Conservation (phyloP, 371 early-diverging fungal species). For the Saksenaea vasiformis region DNA sequence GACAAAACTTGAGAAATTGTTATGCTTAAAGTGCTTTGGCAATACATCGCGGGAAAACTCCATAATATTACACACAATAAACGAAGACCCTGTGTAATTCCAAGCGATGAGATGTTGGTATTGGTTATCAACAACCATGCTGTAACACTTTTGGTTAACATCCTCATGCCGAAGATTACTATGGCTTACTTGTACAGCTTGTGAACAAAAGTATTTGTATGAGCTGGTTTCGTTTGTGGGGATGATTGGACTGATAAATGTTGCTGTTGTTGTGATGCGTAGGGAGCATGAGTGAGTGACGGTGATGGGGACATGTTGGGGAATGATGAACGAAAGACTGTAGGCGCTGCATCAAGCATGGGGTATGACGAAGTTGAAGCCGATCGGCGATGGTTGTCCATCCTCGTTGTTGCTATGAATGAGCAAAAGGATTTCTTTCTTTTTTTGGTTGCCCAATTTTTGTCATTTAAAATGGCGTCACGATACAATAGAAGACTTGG, state of each 20-base stretch:
- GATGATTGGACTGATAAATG: constrained; percentile 28
- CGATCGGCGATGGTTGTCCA: constrained; percentile 5
- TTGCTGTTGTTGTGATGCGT: constrained; percentile 17
- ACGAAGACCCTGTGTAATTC: constrained; percentile 81
- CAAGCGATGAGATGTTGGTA: constrained; percentile 81
- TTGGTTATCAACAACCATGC: constrained; percentile 76
- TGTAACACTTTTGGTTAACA: constrained; percentile 14
- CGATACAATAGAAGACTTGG: neutral
- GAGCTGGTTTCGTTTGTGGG: constrained; percentile 20
- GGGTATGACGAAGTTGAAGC: neutral
- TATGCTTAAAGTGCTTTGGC: constrained; percentile 84
- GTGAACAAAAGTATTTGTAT: constrained; percentile 32
- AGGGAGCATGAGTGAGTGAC: constrained; percentile 11
- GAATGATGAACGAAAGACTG: neutral
- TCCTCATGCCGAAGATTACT: neutral
- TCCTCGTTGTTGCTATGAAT: constrained; percentile 3
- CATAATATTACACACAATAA: constrained; percentile 84
- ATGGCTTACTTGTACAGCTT: constrained; percentile 36
- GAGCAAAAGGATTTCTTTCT: neutral
- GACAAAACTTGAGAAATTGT: constrained; percentile 85
- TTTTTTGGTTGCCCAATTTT: neutral
- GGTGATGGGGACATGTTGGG: constrained; percentile 5
- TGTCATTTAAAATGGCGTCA: constrained; percentile 6
- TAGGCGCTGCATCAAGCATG: neutral
- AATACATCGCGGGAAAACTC: constrained; percentile 80